A percentile compares a stretch with the other conserved stretches of the same genome.
These are phyloP conservation scores for Citrus inodora DNA, from an alignment of 345 rosid genomes.

Conservation along the genomic window DNA sequence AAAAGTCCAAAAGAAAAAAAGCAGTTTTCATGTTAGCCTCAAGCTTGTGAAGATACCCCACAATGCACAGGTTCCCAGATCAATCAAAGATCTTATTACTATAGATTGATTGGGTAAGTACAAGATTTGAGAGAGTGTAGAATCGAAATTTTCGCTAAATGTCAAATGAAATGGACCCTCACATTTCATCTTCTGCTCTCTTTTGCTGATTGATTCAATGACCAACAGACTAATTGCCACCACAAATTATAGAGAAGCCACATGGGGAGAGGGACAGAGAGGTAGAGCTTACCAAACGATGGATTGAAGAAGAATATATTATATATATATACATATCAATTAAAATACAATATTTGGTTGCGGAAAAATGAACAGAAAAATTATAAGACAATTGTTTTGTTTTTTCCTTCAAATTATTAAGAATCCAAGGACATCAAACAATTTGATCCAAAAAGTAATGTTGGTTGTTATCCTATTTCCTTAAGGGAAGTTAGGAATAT, in stretches of 20 bases:
- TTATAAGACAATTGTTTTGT: background rate
- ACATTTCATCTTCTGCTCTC: background rate
- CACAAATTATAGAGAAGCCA: background rate
- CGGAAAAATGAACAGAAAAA: background rate
- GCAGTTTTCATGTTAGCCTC: background rate
- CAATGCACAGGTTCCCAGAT: background rate
- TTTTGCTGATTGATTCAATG: background rate
- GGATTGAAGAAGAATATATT: background rate
- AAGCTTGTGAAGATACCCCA: background rate
- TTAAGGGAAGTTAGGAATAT: background rate
- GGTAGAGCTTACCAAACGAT: background rate
- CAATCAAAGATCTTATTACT: background rate
- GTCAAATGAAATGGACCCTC: conserved; percentile 7
- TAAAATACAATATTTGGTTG: background rate
- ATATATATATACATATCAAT: background rate
- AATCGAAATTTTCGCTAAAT: background rate
- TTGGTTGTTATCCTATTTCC: background rate
- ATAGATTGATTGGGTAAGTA: background rate
- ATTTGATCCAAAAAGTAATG: no score
- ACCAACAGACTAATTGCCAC: background rate
- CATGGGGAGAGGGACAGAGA: background rate
- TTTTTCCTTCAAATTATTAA: background rate
- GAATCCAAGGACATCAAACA: no score
- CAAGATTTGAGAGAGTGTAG: background rate
- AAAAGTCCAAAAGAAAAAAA: background rate